These are phyloP conservation scores for Penicillium angulare DNA, from an alignment of 495 filamentous ascomycete genomes.

Conservation along the genomic window DNA sequence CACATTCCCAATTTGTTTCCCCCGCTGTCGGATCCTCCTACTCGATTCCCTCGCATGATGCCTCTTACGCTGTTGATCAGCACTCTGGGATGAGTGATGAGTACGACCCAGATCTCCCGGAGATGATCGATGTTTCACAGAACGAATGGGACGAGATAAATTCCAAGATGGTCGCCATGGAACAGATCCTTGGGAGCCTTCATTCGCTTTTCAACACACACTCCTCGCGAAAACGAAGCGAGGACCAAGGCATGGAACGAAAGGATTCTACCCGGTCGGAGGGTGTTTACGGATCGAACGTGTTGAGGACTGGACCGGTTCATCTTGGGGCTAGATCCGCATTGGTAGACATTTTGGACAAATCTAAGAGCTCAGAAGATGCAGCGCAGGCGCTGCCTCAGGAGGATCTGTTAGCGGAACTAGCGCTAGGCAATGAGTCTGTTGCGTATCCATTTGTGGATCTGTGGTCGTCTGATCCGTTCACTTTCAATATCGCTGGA, in stretches of 20 bases:
- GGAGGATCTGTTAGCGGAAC: conserved; percentile 75
- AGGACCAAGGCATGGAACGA: conserved; percentile 11
- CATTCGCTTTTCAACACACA: conserved; percentile 35
- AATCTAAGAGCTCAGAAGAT: conserved; percentile 36
- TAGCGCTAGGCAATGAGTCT: conserved; percentile 76
- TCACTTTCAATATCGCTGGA: conserved; percentile 64
- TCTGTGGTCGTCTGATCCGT: conserved; percentile 64
- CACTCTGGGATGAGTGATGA: conserved; percentile 17
- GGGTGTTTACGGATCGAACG: conserved; percentile 49
- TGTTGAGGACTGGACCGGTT: conserved; percentile 45
- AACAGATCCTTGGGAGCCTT: conserved; percentile 40
- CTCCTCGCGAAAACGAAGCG: conserved; percentile 22
- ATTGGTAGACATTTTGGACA: conserved; percentile 49
- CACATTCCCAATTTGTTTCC: conserved; percentile 18
- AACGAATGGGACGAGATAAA: conserved; percentile 48
- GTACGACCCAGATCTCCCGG: conserved; percentile 22
- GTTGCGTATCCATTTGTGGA: conserved; percentile 77
- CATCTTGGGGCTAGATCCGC: conserved; percentile 58
- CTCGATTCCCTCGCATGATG: conserved; percentile 10
- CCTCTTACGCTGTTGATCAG: conserved; percentile 11
- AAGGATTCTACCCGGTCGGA: conserved; percentile 30
- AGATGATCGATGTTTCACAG: conserved; percentile 39
- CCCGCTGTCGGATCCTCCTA: conserved; percentile 7
- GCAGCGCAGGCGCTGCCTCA: conserved; percentile 59
- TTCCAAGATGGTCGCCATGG: conserved; percentile 45